Percentiles rank a stretch among this genome's conserved stretches.
These are phyloP conservation scores for Pseudocercospora fuligena DNA, from an alignment of 2,329 filamentous ascomycete species.

Conservation along the genomic window DNA sequence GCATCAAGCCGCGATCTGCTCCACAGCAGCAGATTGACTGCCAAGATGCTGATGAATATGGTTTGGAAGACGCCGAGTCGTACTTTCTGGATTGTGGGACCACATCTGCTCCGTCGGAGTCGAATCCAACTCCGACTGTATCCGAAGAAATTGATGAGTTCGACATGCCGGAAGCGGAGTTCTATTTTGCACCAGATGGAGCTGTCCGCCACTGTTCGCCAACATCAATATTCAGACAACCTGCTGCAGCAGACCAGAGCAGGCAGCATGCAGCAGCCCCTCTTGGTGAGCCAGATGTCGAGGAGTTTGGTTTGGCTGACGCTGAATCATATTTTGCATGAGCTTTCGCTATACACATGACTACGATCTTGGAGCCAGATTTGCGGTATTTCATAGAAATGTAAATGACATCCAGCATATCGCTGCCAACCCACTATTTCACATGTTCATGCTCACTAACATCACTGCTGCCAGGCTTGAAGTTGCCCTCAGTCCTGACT, in stretches of 20 bases:
- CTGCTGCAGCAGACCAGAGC: no score
- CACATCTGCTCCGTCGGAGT: not conserved
- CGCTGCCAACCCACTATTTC: not conserved
- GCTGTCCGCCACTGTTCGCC: no score
- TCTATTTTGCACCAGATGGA: slow-evolving; percentile 6
- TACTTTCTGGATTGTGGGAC: slow-evolving; percentile 9
- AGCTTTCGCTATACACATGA: no score
- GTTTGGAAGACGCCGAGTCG: slow-evolving; percentile 18
- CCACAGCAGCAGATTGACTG: not conserved
- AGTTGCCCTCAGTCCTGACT: not conserved
- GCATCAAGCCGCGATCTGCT: no score
- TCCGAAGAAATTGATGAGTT: slow-evolving; percentile 10
- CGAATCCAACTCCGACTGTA: no score
- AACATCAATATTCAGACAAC: no score
- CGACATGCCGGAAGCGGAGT: slow-evolving; percentile 20
- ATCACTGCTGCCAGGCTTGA: not conserved
- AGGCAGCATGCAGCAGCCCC: no score
- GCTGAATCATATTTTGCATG: no score
- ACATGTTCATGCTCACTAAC: not conserved
- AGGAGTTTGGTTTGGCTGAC: no score
- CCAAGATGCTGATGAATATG: slow-evolving; percentile 14
- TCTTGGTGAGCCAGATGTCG: no score
- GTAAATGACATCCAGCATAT: not conserved
- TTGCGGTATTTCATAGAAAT: not conserved
- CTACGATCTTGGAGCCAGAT: no score